Evolutionary conservation across 75 land plant genomes (phyloP), one percentile per base, ranked within the genome.

Genomic region (Azolla pinnata): DNA sequence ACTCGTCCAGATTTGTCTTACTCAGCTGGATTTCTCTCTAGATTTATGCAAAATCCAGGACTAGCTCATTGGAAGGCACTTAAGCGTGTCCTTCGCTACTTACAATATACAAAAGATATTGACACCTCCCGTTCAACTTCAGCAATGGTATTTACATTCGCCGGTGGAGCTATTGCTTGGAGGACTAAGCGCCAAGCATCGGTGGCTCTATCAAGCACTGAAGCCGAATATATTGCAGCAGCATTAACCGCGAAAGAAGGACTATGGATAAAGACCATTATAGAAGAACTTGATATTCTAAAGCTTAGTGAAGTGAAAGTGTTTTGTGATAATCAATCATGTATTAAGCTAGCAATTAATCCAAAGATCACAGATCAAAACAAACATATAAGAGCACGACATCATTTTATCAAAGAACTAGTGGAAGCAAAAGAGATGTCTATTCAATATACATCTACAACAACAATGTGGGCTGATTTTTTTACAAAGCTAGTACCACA

Each of bases 31-130:
- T 31, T 68, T 5, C 23, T 68, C 17, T 29, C 51, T 35, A 50
- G 56, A 31, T 69, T 48, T 31, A 50, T 51, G 30, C 30, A 28
- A 0, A 62, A 69, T 62, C 72, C 65, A 34, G 47, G 66, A 0
- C 20, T 38, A 8, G 19, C 23, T 5, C 65, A 61, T 61, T 54
- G 31, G 65, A 54, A 40, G n/a, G 65, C 54, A 33, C 33, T 44
- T 2, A 53, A 62, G 27, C 34, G 53, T 0, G 32, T 69, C 2
- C n/a, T 69, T 17, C 24, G 66, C 16, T 79, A 79, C 33, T 34
- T 66, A 4, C 38, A 69, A 29, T 51, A 62, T 16, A 67, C 70
- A 8, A 20, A 20, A 20, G 50, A 20, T 3, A 18, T 29, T 14
- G 16, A 62, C 56, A 17, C 55, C 33, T 14, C 33, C 16, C 48